These are phyloP conservation scores for Areca catechu DNA, from an alignment of 176 grass and related monocot genomes.

Conservation along the genomic window DNA sequence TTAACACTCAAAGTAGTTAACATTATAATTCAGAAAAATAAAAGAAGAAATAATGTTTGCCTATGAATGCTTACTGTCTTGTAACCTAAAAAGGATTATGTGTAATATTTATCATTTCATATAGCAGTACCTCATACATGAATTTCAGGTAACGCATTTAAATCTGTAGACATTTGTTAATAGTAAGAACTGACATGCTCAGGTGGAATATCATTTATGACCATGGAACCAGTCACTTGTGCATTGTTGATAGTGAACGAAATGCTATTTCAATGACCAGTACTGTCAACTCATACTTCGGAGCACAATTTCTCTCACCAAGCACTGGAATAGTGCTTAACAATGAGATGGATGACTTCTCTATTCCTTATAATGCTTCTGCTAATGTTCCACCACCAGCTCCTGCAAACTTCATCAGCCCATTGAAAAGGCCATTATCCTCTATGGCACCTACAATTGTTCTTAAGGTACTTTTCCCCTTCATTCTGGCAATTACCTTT, in stretches of 20 bases:
- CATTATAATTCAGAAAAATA: no score
- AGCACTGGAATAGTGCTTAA: conserved; percentile 78
- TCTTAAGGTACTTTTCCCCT: conserved; percentile 36
- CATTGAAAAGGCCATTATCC: conserved; percentile 78
- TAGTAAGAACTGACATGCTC: neutral
- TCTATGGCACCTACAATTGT: conserved; percentile 74
- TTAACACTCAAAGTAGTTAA: no score
- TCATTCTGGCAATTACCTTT: neutral
- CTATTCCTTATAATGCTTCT: conserved; percentile 45
- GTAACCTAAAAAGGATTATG: no score
- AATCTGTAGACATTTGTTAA: neutral
- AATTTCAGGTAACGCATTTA: neutral
- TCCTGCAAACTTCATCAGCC: conserved; percentile 65
- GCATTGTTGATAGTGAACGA: conserved; percentile 55
- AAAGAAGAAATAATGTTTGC: no score
- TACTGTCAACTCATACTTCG: conserved; percentile 79
- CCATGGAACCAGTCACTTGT: conserved; percentile 85
- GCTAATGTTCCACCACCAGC: conserved; percentile 38
- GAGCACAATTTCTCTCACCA: conserved; percentile 61
- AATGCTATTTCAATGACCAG: conserved; percentile 84
- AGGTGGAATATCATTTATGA: conserved; percentile 88
- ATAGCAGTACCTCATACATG: no score
- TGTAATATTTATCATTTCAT: no score
- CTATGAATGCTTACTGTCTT: no score
- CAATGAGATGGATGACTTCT: conserved; percentile 99